These are phyloP conservation scores for Beauveria sp. DNA, from an alignment of 2,329 filamentous ascomycete genomes.

Conservation along the genomic window DNA sequence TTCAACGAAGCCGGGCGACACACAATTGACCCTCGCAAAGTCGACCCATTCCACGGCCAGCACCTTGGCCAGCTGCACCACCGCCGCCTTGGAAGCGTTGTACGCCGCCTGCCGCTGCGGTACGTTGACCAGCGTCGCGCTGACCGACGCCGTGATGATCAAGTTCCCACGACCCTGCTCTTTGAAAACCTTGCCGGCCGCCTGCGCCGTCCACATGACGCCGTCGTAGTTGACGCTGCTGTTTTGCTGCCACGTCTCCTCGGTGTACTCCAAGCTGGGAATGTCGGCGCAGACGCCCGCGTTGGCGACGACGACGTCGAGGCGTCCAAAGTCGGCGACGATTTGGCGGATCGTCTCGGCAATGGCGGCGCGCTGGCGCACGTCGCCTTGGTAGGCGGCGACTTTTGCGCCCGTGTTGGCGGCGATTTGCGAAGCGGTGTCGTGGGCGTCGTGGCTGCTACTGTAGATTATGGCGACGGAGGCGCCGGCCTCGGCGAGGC, in stretches of 20 bases:
- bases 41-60: conserved; percentile 64
- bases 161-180: conserved; percentile 20
- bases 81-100: conserved; percentile 58
- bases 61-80: conserved; percentile 41
- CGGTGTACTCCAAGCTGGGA: conserved; percentile 19
- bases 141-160: conserved; percentile 19
- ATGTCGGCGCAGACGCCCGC: conserved; percentile 20
- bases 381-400: conserved; percentile 30
- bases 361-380: conserved; percentile 18
- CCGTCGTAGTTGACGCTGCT: conserved; percentile 22
- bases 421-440: conserved; percentile 11
- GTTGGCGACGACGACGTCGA: conserved; percentile 24
- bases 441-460: conserved; percentile 12
- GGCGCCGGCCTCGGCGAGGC: conserved; percentile 13
- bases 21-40: conserved; percentile 61
- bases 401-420: conserved; percentile 15
- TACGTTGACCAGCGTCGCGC: conserved; percentile 17
- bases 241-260: conserved; percentile 19
- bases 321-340: conserved; percentile 15
- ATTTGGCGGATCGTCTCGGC: conserved; percentile 14
- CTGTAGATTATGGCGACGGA: conserved; percentile 13
- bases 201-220: conserved; percentile 20
- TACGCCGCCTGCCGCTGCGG: conserved; percentile 50
- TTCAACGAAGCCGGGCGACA: conserved; percentile 64
- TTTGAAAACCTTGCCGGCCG: conserved; percentile 20